phyloP scores from a whole-genome alignment of 257 asterid genomes.

The Haberlea rhodopensis region DNA sequence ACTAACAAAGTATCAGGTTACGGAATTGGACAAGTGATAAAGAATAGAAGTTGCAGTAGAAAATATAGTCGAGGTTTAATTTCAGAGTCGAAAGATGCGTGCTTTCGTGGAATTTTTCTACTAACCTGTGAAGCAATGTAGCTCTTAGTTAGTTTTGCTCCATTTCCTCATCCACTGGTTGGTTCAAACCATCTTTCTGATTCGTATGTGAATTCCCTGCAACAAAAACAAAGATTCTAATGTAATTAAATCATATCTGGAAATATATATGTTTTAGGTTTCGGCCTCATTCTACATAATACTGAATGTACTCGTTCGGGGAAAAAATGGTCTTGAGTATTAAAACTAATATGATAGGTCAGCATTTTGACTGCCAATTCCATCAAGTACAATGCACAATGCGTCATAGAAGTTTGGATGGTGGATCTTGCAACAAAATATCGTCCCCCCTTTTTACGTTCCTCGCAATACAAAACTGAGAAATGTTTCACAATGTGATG shows the following conservation, averaged over 20 bases:
- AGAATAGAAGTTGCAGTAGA: too few relatives aligned
- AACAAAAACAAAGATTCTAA: background rate
- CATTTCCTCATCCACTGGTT: constrained; percentile 22
- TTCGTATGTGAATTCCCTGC: constrained; percentile 22
- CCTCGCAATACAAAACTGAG: constrained; percentile 52
- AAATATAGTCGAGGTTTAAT: background rate
- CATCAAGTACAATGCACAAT: constrained; percentile 45
- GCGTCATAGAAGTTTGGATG: constrained; percentile 46
- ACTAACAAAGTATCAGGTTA: background rate
- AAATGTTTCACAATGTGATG: constrained; percentile 50
- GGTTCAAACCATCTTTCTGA: constrained; percentile 21
- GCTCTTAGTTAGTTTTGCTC: constrained; percentile 26
- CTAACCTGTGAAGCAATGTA: constrained; percentile 52
- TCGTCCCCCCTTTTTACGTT: constrained; percentile 51
- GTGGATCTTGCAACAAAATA: constrained; percentile 51
- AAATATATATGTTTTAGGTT: too few relatives aligned
- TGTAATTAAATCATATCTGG: too few relatives aligned
- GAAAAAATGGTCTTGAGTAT: background rate
- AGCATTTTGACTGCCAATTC: constrained; percentile 14
- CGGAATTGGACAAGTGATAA: background rate
- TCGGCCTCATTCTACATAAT: too few relatives aligned
- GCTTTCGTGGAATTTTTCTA: background rate
- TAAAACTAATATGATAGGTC: background rate
- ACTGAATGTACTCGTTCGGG: too few relatives aligned
- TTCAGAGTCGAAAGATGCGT: background rate